phyloP scores from a whole-genome alignment of 345 rosid species.

The Eutrema yunnanense region DNA sequence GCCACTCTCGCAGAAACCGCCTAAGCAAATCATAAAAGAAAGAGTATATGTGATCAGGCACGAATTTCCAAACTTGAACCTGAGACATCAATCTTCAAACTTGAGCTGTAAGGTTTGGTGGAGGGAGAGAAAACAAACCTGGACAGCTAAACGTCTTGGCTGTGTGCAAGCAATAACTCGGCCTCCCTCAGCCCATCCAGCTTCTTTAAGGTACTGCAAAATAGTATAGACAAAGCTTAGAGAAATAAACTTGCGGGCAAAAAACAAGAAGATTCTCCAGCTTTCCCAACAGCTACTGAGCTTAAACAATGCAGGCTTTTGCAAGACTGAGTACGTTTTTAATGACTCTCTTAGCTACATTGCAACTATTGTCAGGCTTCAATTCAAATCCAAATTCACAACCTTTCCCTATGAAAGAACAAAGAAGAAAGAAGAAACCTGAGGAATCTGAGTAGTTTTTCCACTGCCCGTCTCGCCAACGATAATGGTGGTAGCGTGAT shows the following conservation, averaged over 20 bases:
- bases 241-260: background rate
- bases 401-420: background rate
- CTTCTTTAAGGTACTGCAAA: conserved; percentile 83
- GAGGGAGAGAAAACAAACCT: conserved; percentile 49
- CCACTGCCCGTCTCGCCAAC: conserved; percentile 99
- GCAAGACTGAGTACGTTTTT: background rate
- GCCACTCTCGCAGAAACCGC: conserved; percentile 96
- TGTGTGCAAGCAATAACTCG: conserved; percentile 93
- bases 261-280: conserved; percentile 2
- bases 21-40: conserved; percentile 30
- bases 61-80: conserved; percentile 11
- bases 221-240: background rate
- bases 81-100: background rate
- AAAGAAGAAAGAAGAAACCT: conserved; percentile 40
- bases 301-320: background rate
- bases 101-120: background rate
- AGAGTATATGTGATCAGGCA: background rate
- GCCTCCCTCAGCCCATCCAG: conserved; percentile 99
- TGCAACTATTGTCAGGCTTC: background rate
- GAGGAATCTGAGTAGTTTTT: conserved; percentile 95
- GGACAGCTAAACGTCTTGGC: conserved; percentile 92
- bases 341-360: background rate
- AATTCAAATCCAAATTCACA: background rate
- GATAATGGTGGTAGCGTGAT: conserved; percentile 81
- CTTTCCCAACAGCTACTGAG: background rate